A percentile compares a stretch with the other conserved stretches of the same genome.
Evolutionary conservation across 2,329 filamentous ascomycete genomes (phyloP).

Genomic region (Trichoderma koningiopsis): DNA sequence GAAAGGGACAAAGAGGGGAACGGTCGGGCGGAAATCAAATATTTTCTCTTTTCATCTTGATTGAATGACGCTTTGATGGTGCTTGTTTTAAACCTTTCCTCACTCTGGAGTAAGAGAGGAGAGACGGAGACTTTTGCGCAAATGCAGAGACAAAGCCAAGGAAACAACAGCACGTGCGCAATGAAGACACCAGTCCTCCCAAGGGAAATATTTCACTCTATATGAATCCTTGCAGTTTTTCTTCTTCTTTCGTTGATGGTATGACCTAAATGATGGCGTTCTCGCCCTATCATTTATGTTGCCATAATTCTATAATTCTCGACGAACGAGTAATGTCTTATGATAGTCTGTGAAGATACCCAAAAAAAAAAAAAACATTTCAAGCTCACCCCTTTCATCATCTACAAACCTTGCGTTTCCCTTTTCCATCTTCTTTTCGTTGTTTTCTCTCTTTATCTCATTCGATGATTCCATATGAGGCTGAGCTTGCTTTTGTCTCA

Average conservation of each 20-base stretch:
- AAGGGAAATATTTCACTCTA: slow-evolving; percentile 20
- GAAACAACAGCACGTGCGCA: slow-evolving; percentile 1
- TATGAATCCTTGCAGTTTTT: slow-evolving; percentile 17
- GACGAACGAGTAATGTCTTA: not conserved
- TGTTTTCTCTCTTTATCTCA: not conserved
- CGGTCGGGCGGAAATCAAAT: slow-evolving; percentile 14
- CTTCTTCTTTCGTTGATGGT: not conserved
- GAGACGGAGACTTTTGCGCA: slow-evolving; percentile 1
- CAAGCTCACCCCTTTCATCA: not conserved
- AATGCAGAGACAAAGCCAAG: not conserved
- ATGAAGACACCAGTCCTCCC: not conserved
- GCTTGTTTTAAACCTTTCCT: not conserved
- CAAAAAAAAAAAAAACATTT: not conserved
- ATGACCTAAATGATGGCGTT: not conserved
- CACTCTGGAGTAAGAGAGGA: not conserved
- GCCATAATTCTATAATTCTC: not conserved
- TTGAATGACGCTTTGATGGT: not conserved
- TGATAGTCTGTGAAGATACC: slow-evolving; percentile 12
- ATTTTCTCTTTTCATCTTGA: not conserved
- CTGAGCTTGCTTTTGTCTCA: slow-evolving; percentile 5
- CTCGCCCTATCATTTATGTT: not conserved
- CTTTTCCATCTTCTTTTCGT: not conserved
- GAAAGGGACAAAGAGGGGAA: not conserved
- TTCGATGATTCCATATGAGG: not conserved
- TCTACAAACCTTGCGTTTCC: not conserved